Evolutionary conservation across 75 land plant genomes (phyloP).

Genomic region (Picea sitchensis): DNA sequence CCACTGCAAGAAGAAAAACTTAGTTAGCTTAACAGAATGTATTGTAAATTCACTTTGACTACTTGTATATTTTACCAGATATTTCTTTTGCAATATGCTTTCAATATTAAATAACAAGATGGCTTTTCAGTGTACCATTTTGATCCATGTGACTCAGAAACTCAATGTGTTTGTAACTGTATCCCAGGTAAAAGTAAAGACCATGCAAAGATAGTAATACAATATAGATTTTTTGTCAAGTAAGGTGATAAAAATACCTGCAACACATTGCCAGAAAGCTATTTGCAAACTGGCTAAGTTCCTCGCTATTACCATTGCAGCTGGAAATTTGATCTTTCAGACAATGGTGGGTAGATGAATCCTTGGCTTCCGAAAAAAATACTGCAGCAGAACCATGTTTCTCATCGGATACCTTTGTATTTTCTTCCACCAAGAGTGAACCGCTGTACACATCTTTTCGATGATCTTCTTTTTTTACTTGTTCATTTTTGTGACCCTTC

Average conservation of each 20-base stretch:
- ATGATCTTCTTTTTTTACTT: not conserved
- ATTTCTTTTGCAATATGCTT: too few species aligned
- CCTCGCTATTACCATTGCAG: not conserved
- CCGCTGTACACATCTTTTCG: not conserved
- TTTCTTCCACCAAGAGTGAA: not conserved
- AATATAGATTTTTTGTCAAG: not conserved
- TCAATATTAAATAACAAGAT: too few species aligned
- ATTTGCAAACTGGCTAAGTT: constrained; percentile 60
- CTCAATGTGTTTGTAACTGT: not conserved
- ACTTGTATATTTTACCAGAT: not conserved
- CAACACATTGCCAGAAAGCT: constrained; percentile 77
- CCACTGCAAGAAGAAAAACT: constrained; percentile 21
- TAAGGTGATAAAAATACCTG: constrained; percentile 42
- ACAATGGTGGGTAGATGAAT: not conserved
- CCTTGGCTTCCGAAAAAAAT: not conserved
- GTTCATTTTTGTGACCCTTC: not conserved
- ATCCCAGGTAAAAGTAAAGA: not conserved
- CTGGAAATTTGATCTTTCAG: constrained; percentile 8
- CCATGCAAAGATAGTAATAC: not conserved
- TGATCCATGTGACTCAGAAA: not conserved
- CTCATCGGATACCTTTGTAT: not conserved
- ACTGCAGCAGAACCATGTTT: not conserved
- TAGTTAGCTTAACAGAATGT: not conserved
- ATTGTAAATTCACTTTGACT: not conserved
- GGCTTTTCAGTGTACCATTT: too few species aligned